Evolutionary conservation across 345 rosid genomes (phyloP).

Genomic region (Barbarea vulgaris): DNA sequence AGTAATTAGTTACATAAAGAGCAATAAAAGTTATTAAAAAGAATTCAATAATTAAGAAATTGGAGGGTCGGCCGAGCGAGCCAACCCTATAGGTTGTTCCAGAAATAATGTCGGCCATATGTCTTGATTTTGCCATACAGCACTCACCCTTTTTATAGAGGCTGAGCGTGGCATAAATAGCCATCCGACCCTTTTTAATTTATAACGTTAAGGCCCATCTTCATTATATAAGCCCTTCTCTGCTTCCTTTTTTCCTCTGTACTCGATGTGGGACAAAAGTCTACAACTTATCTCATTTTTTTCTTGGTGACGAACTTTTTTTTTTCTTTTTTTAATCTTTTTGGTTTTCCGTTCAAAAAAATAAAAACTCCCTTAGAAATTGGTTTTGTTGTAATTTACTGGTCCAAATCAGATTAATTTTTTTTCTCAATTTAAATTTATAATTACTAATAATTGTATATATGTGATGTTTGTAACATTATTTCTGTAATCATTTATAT

Average conservation of each 20-base stretch:
- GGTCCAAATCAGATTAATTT: neutral
- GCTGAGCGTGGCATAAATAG: slow-evolving; percentile 72
- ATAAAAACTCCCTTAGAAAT: neutral
- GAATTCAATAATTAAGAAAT: neutral
- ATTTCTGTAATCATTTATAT: too few species aligned
- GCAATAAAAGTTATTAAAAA: rapidly evolving
- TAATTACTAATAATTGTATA: neutral
- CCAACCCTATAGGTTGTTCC: slow-evolving; percentile 58
- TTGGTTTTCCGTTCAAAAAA: neutral
- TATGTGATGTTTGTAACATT: too few species aligned
- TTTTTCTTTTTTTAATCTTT: neutral
- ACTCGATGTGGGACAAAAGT: slow-evolving; percentile 40
- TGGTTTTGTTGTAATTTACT: neutral
- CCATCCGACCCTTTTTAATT: slow-evolving; percentile 87
- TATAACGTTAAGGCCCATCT: rapidly evolving
- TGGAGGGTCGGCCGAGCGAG: slow-evolving; percentile 81
- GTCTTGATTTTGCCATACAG: slow-evolving; percentile 91
- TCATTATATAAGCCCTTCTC: neutral
- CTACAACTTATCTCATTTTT: neutral
- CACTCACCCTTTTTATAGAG: slow-evolving; percentile 51
- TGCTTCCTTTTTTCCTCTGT: neutral
- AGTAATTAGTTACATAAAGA: neutral
- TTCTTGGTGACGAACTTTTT: neutral
- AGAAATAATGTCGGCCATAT: slow-evolving; percentile 91
- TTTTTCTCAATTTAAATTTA: neutral